These are phyloP conservation scores for Glycyrrhiza uralensis DNA, from an alignment of 306 rosid genomes.

Conservation along the genomic window DNA sequence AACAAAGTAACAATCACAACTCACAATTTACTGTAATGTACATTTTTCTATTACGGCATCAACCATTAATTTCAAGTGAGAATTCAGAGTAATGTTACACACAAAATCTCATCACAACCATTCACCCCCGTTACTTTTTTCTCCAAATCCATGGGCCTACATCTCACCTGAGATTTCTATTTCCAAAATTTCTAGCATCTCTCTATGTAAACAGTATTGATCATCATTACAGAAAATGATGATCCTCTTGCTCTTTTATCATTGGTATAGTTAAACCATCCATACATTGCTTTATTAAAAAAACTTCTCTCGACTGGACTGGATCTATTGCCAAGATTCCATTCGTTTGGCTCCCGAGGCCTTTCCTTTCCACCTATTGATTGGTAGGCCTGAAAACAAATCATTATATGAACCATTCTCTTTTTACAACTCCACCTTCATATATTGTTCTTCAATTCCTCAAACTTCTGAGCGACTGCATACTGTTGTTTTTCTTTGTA, in stretches of 20 bases:
- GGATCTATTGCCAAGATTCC: background rate
- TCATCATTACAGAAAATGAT: background rate
- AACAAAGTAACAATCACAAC: no score
- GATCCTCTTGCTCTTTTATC: background rate
- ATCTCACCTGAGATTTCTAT: no score
- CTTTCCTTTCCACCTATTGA: background rate
- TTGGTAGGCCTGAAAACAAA: background rate
- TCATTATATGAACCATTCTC: background rate
- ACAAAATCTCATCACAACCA: no score
- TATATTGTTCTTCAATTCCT: slow-evolving; percentile 41
- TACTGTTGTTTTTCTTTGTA: slow-evolving; percentile 47
- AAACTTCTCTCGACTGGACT: background rate
- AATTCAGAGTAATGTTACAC: no score
- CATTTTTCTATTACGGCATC: no score
- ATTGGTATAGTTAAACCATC: background rate
- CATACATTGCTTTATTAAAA: background rate
- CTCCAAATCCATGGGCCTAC: no score
- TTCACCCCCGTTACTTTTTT: no score
- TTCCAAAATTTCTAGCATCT: background rate
- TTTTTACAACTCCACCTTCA: background rate
- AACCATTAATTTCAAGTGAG: no score
- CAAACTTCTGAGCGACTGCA: slow-evolving; percentile 59
- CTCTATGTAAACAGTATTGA: background rate
- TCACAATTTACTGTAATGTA: no score
- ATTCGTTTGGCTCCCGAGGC: background rate